phyloP scores from a whole-genome alignment of 2,329 filamentous ascomycete genomes.

The Xylaria sp. region DNA sequence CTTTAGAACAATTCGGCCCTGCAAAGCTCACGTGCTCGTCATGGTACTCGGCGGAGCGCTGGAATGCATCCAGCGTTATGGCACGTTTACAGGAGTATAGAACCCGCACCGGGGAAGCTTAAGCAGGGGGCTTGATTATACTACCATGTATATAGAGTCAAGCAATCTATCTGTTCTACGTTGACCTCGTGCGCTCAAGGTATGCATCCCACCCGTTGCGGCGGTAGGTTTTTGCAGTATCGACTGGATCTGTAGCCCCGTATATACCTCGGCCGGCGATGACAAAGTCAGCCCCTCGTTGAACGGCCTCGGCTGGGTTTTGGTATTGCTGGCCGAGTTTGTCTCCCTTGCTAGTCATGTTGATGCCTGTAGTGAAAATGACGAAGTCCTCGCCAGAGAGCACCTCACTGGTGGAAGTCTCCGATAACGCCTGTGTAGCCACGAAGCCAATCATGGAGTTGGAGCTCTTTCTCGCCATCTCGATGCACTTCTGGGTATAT shows the following conservation, averaged over 20 bases:
- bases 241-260: not conserved
- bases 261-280: constrained; percentile 2
- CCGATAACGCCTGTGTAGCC: not conserved
- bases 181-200: not conserved
- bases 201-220: not conserved
- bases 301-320: not conserved
- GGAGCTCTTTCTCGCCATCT: constrained; percentile 2
- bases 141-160: no score
- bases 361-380: not conserved
- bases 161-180: no score
- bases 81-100: not conserved
- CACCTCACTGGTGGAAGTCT: not conserved
- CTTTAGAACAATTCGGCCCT: no score
- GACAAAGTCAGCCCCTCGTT: not conserved
- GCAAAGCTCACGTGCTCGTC: no score
- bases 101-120: no score
- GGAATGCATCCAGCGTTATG: no score
- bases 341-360: not conserved
- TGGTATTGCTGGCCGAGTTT: constrained; percentile 4
- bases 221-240: not conserved
- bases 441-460: not conserved
- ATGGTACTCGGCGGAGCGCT: no score
- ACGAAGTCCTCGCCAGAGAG: not conserved
- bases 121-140: no score
- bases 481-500: constrained; percentile 1